Conservation (phyloP, 2,329 filamentous ascomycete species). For the Fusarium pseudoanthophilum region DNA sequence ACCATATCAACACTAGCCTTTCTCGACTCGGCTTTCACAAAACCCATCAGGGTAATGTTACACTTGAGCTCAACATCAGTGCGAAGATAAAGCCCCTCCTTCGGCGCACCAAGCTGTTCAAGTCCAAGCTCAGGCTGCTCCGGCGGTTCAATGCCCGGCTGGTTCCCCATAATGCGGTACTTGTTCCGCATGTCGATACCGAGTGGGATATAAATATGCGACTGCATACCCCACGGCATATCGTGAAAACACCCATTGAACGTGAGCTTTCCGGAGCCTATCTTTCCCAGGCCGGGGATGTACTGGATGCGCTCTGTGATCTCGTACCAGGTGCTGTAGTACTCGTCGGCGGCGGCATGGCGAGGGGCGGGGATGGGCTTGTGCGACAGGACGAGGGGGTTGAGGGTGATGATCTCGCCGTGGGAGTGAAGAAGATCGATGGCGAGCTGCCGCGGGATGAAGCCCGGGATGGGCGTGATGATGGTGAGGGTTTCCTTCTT, state of each 20-base stretch:
- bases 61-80: conserved; percentile 78
- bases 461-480: conserved; percentile 75
- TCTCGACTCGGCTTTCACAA: conserved; percentile 75
- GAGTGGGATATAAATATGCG: conserved; percentile 76
- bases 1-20: conserved; percentile 75
- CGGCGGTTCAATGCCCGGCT: conserved; percentile 71
- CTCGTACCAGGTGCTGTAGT: conserved; percentile 79
- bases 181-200: conserved; percentile 74
- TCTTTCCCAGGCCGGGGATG: conserved; percentile 72
- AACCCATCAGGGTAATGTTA: conserved; percentile 72
- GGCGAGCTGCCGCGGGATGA: conserved; percentile 76
- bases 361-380: conserved; percentile 73
- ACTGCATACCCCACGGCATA: conserved; percentile 77
- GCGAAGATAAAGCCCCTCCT: conserved; percentile 73
- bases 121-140: conserved; percentile 71
- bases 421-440: conserved; percentile 78
- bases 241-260: conserved; percentile 80
- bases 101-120: conserved; percentile 66
- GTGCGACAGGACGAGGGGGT: conserved; percentile 73
- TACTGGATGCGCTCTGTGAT: conserved; percentile 76
- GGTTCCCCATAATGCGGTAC: conserved; percentile 75
- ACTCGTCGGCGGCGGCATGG: conserved; percentile 75
- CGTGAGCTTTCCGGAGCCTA: conserved; percentile 72
- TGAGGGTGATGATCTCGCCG: conserved; percentile 76
- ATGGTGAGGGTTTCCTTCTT: conserved; percentile 75